Conservation (phyloP, 352 stramenopile genomes). For the Phytophthora crassamura region DNA sequence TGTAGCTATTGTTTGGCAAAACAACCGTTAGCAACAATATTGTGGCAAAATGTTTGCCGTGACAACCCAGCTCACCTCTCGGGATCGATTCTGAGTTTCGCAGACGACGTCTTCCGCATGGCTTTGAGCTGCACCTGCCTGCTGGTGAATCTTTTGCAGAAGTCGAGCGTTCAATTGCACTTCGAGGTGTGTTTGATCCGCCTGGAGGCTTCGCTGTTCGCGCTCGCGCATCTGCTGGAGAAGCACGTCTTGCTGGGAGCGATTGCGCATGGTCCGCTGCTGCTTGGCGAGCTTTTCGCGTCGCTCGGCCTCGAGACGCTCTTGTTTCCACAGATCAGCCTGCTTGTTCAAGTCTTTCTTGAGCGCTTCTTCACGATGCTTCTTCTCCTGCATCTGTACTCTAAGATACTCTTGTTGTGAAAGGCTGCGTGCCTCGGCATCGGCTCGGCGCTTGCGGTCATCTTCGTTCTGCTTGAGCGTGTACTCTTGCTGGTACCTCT, state of each 20-base stretch:
- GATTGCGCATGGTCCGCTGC: constrained; percentile 59
- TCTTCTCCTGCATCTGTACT: constrained; percentile 78
- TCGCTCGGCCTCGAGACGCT: constrained; percentile 65
- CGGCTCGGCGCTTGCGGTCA: constrained; percentile 56
- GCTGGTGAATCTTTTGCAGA: constrained; percentile 75
- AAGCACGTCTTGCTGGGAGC: constrained; percentile 68
- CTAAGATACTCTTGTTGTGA: constrained; percentile 64
- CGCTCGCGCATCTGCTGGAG: constrained; percentile 78
- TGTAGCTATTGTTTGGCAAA: constrained; percentile 57
- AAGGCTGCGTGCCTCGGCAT: constrained; percentile 56
- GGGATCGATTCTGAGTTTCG: constrained; percentile 77
- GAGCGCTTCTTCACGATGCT: constrained; percentile 51
- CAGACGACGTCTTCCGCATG: constrained; percentile 61
- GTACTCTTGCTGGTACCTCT: constrained; percentile 75
- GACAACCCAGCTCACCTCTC: constrained; percentile 49
- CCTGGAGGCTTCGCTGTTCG: constrained; percentile 58
- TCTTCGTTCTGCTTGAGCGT: constrained; percentile 57
- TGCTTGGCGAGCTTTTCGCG: constrained; percentile 56
- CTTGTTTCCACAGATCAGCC: constrained; percentile 80
- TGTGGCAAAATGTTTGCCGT: too few relatives aligned
- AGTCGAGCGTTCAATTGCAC: constrained; percentile 78
- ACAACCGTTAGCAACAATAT: constrained; percentile 5
- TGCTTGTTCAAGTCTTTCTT: constrained; percentile 81
- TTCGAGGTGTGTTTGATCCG: constrained; percentile 75
- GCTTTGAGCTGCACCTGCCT: constrained; percentile 44